Conservation (phyloP, 163 green algal genomes). For the Coccomyxa subellipsoidea region DNA sequence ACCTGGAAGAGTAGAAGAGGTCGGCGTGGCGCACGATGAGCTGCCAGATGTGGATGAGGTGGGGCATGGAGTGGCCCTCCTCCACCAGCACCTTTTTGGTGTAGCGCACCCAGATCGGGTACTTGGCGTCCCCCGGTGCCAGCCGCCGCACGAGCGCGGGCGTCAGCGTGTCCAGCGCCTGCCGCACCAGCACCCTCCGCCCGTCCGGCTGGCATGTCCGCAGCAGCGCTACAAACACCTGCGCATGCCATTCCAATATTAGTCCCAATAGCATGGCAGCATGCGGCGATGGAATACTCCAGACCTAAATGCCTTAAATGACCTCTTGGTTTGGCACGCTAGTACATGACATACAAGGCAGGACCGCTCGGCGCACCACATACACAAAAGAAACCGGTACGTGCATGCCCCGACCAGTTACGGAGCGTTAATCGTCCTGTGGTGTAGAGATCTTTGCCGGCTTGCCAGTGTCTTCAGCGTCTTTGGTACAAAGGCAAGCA, state of each 20-base stretch:
- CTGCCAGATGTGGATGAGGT: slow-evolving; percentile 80
- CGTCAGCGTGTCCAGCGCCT: slow-evolving; percentile 81
- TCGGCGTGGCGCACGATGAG: slow-evolving; percentile 81
- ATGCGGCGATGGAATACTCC: no score
- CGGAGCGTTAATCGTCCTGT: no score
- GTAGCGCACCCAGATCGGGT: slow-evolving; percentile 51
- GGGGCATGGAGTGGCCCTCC: slow-evolving; percentile 66
- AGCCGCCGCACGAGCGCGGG: slow-evolving; percentile 63
- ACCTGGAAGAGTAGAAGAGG: slow-evolving; percentile 76
- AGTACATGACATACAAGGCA: no score
- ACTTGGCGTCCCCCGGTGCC: slow-evolving; percentile 30
- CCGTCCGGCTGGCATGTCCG: slow-evolving; percentile 65
- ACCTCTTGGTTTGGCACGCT: no score
- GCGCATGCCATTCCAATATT: not conserved
- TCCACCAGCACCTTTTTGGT: slow-evolving; percentile 77
- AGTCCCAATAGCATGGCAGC: no score
- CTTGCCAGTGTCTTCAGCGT: no score
- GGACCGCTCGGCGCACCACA: no score
- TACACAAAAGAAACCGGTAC: no score
- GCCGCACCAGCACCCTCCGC: slow-evolving; percentile 54
- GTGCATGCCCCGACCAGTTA: no score
- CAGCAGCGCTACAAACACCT: slow-evolving; percentile 78
- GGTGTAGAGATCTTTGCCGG: no score
- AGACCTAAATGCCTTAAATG: no score
- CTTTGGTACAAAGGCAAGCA: no score